These are phyloP conservation scores for Alternaria sp. DNA, from an alignment of 2,329 filamentous ascomycete genomes.

Conservation along the genomic window DNA sequence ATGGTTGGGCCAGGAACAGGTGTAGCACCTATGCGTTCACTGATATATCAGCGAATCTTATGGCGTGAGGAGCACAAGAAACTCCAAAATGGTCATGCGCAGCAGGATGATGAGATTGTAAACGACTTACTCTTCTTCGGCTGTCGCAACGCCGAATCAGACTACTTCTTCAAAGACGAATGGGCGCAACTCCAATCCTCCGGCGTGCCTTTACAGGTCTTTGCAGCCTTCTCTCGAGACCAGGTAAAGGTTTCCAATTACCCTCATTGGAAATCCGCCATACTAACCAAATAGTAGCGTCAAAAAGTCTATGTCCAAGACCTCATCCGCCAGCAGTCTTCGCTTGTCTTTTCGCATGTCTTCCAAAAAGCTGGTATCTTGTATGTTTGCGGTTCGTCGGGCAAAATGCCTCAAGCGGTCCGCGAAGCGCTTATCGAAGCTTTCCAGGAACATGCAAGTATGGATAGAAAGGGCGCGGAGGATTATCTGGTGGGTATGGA, in stretches of 20 bases:
- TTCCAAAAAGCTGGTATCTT: conserved; percentile 62
- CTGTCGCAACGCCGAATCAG: conserved; percentile 74
- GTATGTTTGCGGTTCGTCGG: conserved; percentile 68
- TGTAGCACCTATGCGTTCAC: conserved; percentile 80
- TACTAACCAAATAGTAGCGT: conserved; percentile 31
- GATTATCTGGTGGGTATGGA: conserved; percentile 66
- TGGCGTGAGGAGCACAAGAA: conserved; percentile 47
- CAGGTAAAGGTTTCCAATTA: conserved; percentile 52
- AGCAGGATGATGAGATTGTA: neutral
- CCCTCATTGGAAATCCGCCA: no score
- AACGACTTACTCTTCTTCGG: conserved; percentile 77
- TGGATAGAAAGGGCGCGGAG: conserved; percentile 62
- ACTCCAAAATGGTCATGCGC: neutral
- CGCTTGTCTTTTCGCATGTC: conserved; percentile 62
- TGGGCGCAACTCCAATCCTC: conserved; percentile 64
- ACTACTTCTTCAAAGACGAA: conserved; percentile 84
- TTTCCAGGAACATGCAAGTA: conserved; percentile 56
- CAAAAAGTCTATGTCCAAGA: conserved; percentile 75
- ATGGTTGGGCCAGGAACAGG: conserved; percentile 88
- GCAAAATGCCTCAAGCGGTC: conserved; percentile 75
- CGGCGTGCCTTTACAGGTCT: conserved; percentile 60
- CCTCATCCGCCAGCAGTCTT: conserved; percentile 62
- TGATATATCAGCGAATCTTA: conserved; percentile 74
- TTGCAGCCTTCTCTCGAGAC: conserved; percentile 76
- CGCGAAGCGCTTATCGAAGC: conserved; percentile 71